phyloP scores from a whole-genome alignment of 179 eudicot species.

The Actinidia chinensis region DNA sequence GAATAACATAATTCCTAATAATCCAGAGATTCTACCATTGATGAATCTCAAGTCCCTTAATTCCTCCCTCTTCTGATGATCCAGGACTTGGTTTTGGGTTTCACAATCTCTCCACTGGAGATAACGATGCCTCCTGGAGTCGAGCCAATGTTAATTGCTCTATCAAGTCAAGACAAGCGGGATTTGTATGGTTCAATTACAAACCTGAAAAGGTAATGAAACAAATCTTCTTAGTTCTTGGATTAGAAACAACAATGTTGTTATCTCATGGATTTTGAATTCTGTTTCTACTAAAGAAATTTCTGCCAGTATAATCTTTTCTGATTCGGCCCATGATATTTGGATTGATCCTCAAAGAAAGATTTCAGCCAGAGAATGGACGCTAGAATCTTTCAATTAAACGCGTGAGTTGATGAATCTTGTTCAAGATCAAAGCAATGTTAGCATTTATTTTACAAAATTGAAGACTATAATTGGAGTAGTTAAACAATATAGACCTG shows the following conservation, averaged over 20 bases:
- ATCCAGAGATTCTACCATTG: too few relatives aligned
- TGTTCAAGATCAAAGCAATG: neutral
- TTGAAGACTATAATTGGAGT: neutral
- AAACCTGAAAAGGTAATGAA: neutral
- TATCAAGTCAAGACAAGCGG: too few relatives aligned
- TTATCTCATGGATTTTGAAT: neutral
- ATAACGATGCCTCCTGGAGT: too few relatives aligned
- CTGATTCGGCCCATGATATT: neutral
- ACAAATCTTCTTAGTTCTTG: neutral
- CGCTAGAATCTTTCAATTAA: neutral
- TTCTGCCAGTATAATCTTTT: neutral
- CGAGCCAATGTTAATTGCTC: too few relatives aligned
- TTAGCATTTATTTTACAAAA: neutral
- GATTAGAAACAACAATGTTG: conserved; percentile 1
- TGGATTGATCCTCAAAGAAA: neutral
- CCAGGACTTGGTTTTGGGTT: too few relatives aligned
- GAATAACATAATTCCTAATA: too few relatives aligned
- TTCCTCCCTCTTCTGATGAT: too few relatives aligned
- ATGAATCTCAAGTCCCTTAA: too few relatives aligned
- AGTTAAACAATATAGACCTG: neutral
- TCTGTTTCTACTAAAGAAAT: too few relatives aligned
- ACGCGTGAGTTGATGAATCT: neutral
- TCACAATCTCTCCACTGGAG: too few relatives aligned
- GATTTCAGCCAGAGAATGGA: neutral
- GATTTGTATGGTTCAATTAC: too few relatives aligned